phyloP scores from a whole-genome alignment of 257 asterid species.

The Lavandula angustifolia region DNA sequence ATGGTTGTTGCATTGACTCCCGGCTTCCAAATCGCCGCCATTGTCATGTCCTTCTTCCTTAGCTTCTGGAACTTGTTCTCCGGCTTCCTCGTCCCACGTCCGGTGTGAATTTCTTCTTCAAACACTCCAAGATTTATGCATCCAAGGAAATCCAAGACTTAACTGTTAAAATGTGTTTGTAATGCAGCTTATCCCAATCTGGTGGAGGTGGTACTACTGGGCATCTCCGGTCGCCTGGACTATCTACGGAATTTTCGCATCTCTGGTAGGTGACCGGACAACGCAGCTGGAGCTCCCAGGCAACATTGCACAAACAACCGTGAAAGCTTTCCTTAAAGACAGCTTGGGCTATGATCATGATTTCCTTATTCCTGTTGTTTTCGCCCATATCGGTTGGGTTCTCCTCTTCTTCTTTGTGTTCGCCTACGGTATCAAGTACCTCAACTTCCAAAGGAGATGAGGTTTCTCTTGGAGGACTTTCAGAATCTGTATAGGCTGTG shows the following conservation, averaged over 20 bases:
- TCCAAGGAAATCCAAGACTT: too few species aligned
- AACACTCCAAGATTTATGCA: too few species aligned
- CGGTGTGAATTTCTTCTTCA: conserved; percentile 36
- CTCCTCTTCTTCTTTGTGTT: conserved; percentile 64
- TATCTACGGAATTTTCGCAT: conserved; percentile 54
- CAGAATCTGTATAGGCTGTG: background rate
- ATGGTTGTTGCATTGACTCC: conserved; percentile 91
- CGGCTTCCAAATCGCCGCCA: conserved; percentile 78
- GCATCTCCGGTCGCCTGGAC: conserved; percentile 69
- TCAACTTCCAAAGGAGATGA: conserved; percentile 65
- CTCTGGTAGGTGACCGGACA: conserved; percentile 55
- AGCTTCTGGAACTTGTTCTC: conserved; percentile 91
- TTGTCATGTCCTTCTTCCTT: conserved; percentile 78
- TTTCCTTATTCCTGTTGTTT: conserved; percentile 56
- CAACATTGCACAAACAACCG: conserved; percentile 5
- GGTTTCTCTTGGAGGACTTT: background rate
- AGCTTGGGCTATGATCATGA: conserved; percentile 61
- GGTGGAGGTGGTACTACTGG: conserved; percentile 66
- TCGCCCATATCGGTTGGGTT: conserved; percentile 75
- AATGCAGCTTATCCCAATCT: conserved; percentile 43
- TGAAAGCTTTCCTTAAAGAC: conserved; percentile 44
- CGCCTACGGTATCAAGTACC: conserved; percentile 71
- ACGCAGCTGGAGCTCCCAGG: conserved; percentile 40
- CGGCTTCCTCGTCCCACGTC: conserved; percentile 80
- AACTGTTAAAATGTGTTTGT: too few species aligned